Conservation (phyloP, 768 basidiomycete species). For the Kwoniella newhampshirensis region DNA sequence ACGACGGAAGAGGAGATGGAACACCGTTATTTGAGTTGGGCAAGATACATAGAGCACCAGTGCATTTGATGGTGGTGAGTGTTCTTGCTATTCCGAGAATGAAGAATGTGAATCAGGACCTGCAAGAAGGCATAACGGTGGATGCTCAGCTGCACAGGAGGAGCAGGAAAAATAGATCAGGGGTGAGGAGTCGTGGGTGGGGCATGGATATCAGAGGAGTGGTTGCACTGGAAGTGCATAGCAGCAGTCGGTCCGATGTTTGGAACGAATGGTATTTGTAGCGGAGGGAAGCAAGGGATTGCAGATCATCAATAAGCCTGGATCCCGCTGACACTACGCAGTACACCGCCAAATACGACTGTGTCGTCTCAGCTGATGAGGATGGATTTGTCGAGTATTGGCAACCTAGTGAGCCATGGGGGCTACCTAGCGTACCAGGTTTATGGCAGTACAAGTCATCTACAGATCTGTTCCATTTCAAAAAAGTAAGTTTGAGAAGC, state of each 20-base stretch:
- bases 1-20: slow-evolving; percentile 85
- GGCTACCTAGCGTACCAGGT: slow-evolving; percentile 70
- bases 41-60: slow-evolving; percentile 79
- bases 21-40: slow-evolving; percentile 73
- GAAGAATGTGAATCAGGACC: too few species aligned
- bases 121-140: too few species aligned
- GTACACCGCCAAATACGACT: slow-evolving; percentile 89
- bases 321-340: slow-evolving; percentile 47
- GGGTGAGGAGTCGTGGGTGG: too few species aligned
- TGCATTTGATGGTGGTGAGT: slow-evolving; percentile 85
- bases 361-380: slow-evolving; percentile 91
- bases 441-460: slow-evolving; percentile 88
- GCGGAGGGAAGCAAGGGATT: too few species aligned
- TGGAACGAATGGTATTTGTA: too few species aligned
- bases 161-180: too few species aligned
- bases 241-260: too few species aligned
- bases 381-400: slow-evolving; percentile 95
- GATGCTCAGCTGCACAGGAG: too few species aligned
- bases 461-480: slow-evolving; percentile 96
- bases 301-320: too few species aligned
- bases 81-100: neutral
- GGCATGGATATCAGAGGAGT: too few species aligned
- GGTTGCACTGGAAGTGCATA: too few species aligned
- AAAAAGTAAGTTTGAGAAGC: slow-evolving; percentile 75
- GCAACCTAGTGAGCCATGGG: slow-evolving; percentile 86